Evolutionary conservation across 2,329 filamentous ascomycete species (phyloP).

Genomic region (Rhynchosporium agropyri): DNA sequence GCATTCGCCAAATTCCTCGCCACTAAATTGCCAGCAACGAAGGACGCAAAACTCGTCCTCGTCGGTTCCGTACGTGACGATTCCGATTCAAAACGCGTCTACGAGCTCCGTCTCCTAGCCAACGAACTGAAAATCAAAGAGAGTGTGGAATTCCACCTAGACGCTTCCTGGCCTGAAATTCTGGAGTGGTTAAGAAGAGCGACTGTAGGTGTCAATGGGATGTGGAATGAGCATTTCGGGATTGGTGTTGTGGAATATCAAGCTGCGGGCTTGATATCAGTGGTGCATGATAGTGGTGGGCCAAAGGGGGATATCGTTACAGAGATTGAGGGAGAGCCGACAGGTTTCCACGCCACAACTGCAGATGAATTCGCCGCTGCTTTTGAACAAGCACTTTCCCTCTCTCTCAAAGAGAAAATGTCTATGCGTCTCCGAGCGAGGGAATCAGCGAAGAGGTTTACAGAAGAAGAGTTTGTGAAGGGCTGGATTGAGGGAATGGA

Average conservation of each 20-base stretch:
- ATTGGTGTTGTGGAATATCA: slow-evolving; percentile 99
- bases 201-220: slow-evolving; percentile 90
- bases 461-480: slow-evolving; percentile 79
- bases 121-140: slow-evolving; percentile 87
- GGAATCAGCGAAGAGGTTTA: slow-evolving; percentile 79
- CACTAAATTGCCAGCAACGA: slow-evolving; percentile 53
- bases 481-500: slow-evolving; percentile 79
- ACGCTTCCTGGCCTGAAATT: slow-evolving; percentile 87
- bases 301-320: slow-evolving; percentile 93
- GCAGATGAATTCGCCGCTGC: slow-evolving; percentile 76
- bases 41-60: slow-evolving; percentile 71
- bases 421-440: slow-evolving; percentile 77
- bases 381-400: slow-evolving; percentile 67
- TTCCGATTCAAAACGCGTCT: slow-evolving; percentile 78
- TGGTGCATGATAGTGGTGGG: slow-evolving; percentile 91
- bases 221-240: slow-evolving; percentile 99
- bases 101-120: slow-evolving; percentile 81
- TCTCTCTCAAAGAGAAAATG: slow-evolving; percentile 69
- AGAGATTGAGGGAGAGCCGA: slow-evolving; percentile 70
- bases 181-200: slow-evolving; percentile 75
- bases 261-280: slow-evolving; percentile 87
- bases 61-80: slow-evolving; percentile 92
- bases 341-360: slow-evolving; percentile 84
- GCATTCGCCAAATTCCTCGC: slow-evolving; percentile 80
- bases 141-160: slow-evolving; percentile 82